Conservation (phyloP, 805 yeast genomes). For the Saccharomycopsis sp. region DNA sequence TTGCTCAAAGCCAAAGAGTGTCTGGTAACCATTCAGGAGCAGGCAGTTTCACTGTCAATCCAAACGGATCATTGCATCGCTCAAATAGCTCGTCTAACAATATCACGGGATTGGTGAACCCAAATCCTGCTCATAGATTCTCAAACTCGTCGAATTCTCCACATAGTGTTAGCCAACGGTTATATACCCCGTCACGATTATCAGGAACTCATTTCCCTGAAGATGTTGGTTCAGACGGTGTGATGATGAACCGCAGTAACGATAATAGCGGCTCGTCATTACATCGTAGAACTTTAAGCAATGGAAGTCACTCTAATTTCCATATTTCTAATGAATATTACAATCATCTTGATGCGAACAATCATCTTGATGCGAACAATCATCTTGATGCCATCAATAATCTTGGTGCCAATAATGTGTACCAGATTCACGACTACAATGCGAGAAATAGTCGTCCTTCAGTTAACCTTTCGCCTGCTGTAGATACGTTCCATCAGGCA, state of each 20-base stretch:
- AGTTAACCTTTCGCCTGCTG: not conserved
- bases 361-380: not conserved
- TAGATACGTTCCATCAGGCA: no score
- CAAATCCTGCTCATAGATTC: not conserved
- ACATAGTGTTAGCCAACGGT: not conserved
- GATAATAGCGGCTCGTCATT: not conserved
- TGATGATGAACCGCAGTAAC: not conserved
- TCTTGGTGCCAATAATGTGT: not conserved
- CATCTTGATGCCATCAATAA: not conserved
- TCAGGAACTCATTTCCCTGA: slow-evolving; percentile 9
- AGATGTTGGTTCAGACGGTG: not conserved
- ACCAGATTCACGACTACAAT: not conserved
- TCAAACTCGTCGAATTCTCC: slow-evolving; percentile 6
- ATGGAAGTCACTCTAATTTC: not conserved
- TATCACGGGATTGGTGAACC: not conserved
- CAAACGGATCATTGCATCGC: not conserved
- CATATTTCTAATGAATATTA: not conserved
- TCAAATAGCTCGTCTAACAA: not conserved
- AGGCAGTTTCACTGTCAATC: not conserved
- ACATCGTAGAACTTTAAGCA: not conserved
- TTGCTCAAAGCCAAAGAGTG: no score
- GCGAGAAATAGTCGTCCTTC: not conserved
- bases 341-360: not conserved
- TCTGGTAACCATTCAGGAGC: not conserved
- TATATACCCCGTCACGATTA: slow-evolving; percentile 6